phyloP scores from a whole-genome alignment of 768 basidiomycete species.

The Russula compacta region DNA sequence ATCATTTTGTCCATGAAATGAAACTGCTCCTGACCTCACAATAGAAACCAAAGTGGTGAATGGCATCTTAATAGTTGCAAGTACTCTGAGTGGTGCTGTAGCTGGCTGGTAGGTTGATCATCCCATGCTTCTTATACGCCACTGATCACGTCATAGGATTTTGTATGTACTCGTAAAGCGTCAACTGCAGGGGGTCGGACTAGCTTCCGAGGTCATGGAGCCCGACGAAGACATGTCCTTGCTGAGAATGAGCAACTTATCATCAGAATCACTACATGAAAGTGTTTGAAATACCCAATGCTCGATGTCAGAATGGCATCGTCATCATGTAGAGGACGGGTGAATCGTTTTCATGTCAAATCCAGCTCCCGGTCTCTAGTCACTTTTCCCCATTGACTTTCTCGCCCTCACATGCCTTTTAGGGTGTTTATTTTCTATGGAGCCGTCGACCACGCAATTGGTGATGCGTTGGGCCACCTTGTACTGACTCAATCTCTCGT shows the following conservation, averaged over 20 bases:
- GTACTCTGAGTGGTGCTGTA: conserved; percentile 47
- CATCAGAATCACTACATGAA: conserved; percentile 22
- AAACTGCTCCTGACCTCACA: neutral
- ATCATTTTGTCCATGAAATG: conserved; percentile 2
- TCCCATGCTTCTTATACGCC: neutral
- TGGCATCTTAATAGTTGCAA: conserved; percentile 44
- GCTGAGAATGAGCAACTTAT: conserved; percentile 30
- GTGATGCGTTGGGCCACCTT: conserved; percentile 18
- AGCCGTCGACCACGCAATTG: conserved; percentile 18
- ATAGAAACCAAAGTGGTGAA: conserved; percentile 62
- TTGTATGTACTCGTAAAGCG: conserved; percentile 58
- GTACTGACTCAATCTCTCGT: conserved; percentile 44
- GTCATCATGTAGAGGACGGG: neutral
- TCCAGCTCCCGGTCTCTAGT: neutral
- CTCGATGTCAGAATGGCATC: neutral
- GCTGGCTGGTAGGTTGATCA: conserved; percentile 53
- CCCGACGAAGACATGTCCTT: conserved; percentile 54
- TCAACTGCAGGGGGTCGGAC: conserved; percentile 41
- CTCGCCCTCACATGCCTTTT: conserved; percentile 20
- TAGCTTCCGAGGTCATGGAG: conserved; percentile 50
- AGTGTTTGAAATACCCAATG: neutral
- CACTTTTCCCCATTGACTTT: neutral
- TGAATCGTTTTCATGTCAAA: neutral
- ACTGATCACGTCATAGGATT: conserved; percentile 35
- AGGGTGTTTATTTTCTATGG: conserved; percentile 24